A percentile compares a stretch with the other conserved stretches of the same genome.
phyloP scores from a whole-genome alignment of 192 early-diverging fungal species.

The Linnemannia exigua region DNA sequence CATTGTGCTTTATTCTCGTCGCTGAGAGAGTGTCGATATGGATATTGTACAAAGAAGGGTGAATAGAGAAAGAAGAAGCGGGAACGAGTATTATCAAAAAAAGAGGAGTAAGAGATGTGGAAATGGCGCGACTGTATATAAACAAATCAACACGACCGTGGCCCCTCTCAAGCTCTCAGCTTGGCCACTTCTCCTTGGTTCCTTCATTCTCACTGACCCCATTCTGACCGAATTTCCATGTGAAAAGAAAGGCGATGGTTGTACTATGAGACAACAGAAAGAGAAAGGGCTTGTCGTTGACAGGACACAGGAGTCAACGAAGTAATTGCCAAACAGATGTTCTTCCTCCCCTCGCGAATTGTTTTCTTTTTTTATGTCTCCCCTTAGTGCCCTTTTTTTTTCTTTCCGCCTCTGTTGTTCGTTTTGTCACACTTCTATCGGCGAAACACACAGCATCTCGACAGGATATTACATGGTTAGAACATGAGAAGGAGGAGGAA shows the following conservation, averaged over 20 bases:
- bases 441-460: background rate
- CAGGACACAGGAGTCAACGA: background rate
- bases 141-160: background rate
- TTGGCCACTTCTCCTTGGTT: background rate
- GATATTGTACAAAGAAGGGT: background rate
- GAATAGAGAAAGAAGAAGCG: no score
- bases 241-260: background rate
- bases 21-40: background rate
- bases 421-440: background rate
- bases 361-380: background rate
- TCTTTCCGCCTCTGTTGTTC: background rate
- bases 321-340: background rate
- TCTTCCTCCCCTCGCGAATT: background rate
- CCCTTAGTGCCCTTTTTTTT: background rate
- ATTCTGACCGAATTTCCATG: slow-evolving; percentile 4
- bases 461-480: background rate
- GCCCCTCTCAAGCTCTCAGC: background rate
- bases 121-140: background rate
- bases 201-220: background rate
- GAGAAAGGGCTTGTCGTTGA: background rate
- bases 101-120: no score
- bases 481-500: background rate
- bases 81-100: no score
- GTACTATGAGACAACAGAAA: background rate
- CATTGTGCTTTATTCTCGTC: background rate